phyloP scores from a whole-genome alignment of 225 moss, liverwort and hornwort genomes.

The Ulota crispa region DNA sequence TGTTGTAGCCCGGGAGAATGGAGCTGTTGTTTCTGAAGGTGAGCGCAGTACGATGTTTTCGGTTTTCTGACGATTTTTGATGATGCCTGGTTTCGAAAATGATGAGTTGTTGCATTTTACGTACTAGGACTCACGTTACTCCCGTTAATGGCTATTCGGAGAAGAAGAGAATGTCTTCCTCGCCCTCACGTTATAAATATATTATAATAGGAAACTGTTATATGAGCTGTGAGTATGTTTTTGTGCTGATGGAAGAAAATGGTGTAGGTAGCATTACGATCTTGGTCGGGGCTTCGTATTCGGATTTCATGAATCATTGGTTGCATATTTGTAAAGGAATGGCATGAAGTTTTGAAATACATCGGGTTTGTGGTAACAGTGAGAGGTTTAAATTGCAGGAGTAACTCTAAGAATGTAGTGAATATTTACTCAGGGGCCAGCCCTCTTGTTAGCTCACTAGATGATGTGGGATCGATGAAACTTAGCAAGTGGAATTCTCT shows the following conservation, averaged over 20 bases:
- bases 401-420: background rate
- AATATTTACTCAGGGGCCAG: background rate
- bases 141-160: background rate
- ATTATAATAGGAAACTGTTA: background rate
- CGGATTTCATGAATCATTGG: background rate
- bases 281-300: background rate
- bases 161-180: background rate
- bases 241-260: background rate
- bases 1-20: constrained; percentile 26
- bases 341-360: background rate
- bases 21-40: constrained; percentile 24
- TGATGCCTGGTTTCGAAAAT: background rate
- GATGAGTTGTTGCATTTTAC: background rate
- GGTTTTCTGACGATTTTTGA: background rate
- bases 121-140: background rate
- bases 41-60: background rate
- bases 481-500: background rate
- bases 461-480: background rate
- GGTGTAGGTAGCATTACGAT: background rate
- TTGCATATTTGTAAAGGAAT: background rate
- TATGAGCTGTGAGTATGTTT: background rate
- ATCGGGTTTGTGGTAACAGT: background rate
- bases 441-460: background rate
- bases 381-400: background rate
- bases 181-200: too few species aligned